Conservation (phyloP, 768 basidiomycete species). For the Lactifluus subvellereus region DNA sequence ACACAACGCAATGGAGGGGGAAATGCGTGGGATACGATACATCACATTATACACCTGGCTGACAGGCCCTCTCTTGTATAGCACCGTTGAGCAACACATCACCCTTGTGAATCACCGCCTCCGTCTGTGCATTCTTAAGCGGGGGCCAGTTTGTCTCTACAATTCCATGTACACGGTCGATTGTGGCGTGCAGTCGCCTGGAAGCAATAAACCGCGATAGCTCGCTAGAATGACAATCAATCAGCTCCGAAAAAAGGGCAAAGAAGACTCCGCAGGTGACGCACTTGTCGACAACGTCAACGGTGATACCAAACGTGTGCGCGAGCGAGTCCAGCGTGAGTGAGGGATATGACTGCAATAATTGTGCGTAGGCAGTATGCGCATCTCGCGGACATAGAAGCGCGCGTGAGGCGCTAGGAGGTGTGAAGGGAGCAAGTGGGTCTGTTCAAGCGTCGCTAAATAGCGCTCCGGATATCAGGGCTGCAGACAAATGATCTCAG, state of each 20-base stretch:
- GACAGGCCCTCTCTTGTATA: slow-evolving; percentile 38
- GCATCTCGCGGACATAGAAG: slow-evolving; percentile 93
- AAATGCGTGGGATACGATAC: slow-evolving; percentile 6
- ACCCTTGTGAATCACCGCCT: slow-evolving; percentile 88
- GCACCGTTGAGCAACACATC: slow-evolving; percentile 84
- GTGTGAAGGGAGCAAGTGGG: slow-evolving; percentile 80
- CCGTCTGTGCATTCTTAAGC: slow-evolving; percentile 81
- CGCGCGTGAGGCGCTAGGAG: slow-evolving; percentile 80
- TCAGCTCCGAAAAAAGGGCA: slow-evolving; percentile 2
- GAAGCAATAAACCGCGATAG: slow-evolving; percentile 88
- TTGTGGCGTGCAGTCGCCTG: slow-evolving; percentile 77
- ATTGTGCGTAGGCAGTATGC: slow-evolving; percentile 86
- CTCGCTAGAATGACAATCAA: slow-evolving; percentile 47
- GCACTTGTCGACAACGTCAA: slow-evolving; percentile 81
- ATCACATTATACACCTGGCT: neutral
- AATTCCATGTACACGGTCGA: slow-evolving; percentile 92
- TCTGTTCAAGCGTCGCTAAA: slow-evolving; percentile 81
- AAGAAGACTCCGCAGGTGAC: slow-evolving; percentile 30
- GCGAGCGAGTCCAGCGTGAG: slow-evolving; percentile 84
- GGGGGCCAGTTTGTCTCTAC: slow-evolving; percentile 84
- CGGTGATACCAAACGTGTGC: slow-evolving; percentile 82
- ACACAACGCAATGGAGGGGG: neutral
- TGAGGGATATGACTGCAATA: slow-evolving; percentile 87
- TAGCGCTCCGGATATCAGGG: slow-evolving; percentile 2
- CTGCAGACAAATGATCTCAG: slow-evolving; percentile 1